Conservation (phyloP, 345 rosid species). For the Eucalyptus erythrocorys region DNA sequence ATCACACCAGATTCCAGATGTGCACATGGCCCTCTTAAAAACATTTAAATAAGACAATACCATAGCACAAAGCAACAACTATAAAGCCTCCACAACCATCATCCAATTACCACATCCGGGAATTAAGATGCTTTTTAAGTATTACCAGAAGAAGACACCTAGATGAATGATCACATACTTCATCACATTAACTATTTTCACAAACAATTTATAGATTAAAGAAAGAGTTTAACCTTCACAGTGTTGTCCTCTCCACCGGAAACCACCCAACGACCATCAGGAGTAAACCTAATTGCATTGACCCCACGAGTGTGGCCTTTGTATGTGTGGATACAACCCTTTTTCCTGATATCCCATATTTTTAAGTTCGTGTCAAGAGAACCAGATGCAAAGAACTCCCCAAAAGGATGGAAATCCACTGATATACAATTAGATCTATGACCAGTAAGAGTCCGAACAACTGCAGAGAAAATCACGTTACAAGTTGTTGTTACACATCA, state of each 20-base stretch:
- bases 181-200: background rate
- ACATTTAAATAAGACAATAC: background rate
- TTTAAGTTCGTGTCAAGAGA: constrained; percentile 95
- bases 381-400: constrained; percentile 98
- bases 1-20: background rate
- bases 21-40: background rate
- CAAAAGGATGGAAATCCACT: constrained; percentile 63
- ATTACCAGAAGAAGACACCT: background rate
- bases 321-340: constrained; percentile 96
- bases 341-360: constrained; percentile 98
- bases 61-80: background rate
- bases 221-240: constrained; percentile 54
- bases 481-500: background rate
- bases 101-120: background rate
- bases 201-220: background rate
- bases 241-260: constrained; percentile 97
- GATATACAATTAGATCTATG: constrained; percentile 82
- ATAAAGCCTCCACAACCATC: background rate
- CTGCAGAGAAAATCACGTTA: constrained; percentile 20
- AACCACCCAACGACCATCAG: constrained; percentile 99
- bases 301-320: constrained; percentile 99
- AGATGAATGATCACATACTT: background rate
- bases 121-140: background rate
- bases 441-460: constrained; percentile 91
- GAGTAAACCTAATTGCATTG: constrained; percentile 92